Evolutionary conservation across 495 filamentous ascomycete genomes (phyloP), one percentile per base, ranked within the genome.

Genomic region (Xylaria scruposa): DNA sequence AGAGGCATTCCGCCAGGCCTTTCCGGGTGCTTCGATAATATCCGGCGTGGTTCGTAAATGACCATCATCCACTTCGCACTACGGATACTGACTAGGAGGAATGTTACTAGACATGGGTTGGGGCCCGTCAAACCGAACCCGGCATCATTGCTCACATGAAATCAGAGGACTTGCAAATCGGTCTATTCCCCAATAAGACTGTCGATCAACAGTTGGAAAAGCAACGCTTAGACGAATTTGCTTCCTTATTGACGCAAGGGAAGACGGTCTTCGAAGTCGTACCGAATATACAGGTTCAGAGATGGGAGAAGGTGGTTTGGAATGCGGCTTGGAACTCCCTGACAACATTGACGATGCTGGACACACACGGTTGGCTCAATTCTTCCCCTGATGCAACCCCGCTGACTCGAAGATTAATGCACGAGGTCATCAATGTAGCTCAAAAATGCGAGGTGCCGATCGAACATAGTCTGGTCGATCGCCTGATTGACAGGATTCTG

Each of bases 221-320:
- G 33, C 40, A 64, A 13, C 78, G 83, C 0, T 80, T 88, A 0
- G 74, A 78, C 2, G 71, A 62, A 0, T 85, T 88, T 65, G 76
- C 80, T 7, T n/a, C 67, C 7, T 74, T 88, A 2, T 75, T 88
- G 3, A 69, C 56, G 0, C 58, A 72, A 1, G 85, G 85, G 13
- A 62, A 79, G 26, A 88, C 86, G 2, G 70, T 71, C 9, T 83
- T 84, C 77, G 71, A 80, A 17, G 68, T 85, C 13, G 70, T 81
- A 8, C 79, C 81, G 0, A 80, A 85, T 56, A 83, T 88, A 56
- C 86, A 88, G 46, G 74, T 75, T 51, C 78, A 81, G 64, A 82
- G 85, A 60, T 88, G 86, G 86, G 82, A 85, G 49, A 88, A 88
- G 67, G 83, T 87, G 13, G 83, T 87, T 15, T 88, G 86, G 85